These are phyloP conservation scores for Tulasnella sp. DNA, from an alignment of 768 basidiomycete genomes.

Conservation along the genomic window DNA sequence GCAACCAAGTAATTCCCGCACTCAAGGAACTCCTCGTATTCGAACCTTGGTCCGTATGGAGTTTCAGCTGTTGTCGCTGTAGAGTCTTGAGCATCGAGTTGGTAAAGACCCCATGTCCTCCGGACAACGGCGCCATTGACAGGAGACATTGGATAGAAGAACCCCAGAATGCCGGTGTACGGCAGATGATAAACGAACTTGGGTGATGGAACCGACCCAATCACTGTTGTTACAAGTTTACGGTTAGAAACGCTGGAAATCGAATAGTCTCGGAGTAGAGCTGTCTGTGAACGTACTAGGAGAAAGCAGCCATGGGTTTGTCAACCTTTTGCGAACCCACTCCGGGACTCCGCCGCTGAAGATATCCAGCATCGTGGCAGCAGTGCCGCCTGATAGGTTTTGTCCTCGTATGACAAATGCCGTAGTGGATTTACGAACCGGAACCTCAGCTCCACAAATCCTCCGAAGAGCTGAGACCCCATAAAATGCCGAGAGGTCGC, in stretches of 20 bases:
- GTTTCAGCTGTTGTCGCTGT: slow-evolving; percentile 22
- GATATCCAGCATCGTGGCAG: slow-evolving; percentile 35
- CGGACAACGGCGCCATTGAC: slow-evolving; percentile 46
- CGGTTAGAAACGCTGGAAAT: neutral
- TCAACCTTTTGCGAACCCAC: slow-evolving; percentile 28
- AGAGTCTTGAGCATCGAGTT: slow-evolving; percentile 20
- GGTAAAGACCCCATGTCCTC: slow-evolving; percentile 42
- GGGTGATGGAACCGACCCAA: slow-evolving; percentile 29
- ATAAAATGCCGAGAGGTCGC: slow-evolving; percentile 61
- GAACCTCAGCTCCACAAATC: slow-evolving; percentile 25
- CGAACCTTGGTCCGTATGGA: slow-evolving; percentile 62
- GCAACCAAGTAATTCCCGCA: slow-evolving; percentile 19
- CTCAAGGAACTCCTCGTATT: slow-evolving; percentile 60
- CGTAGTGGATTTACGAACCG: slow-evolving; percentile 50
- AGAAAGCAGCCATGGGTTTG: slow-evolving; percentile 37
- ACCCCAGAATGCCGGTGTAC: slow-evolving; percentile 33
- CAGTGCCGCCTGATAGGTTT: slow-evolving; percentile 56
- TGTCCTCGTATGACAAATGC: slow-evolving; percentile 42
- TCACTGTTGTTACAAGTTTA: slow-evolving; percentile 32
- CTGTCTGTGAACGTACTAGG: slow-evolving; percentile 38
- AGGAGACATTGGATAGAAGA: slow-evolving; percentile 39
- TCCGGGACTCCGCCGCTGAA: slow-evolving; percentile 30
- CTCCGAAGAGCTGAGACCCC: slow-evolving; percentile 61
- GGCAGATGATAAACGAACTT: slow-evolving; percentile 35
- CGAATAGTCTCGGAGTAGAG: neutral